A percentile compares a stretch with the other conserved stretches of the same genome.
phyloP scores from a whole-genome alignment of 2,329 filamentous ascomycete species.

The Nigrospora osmanthi region DNA sequence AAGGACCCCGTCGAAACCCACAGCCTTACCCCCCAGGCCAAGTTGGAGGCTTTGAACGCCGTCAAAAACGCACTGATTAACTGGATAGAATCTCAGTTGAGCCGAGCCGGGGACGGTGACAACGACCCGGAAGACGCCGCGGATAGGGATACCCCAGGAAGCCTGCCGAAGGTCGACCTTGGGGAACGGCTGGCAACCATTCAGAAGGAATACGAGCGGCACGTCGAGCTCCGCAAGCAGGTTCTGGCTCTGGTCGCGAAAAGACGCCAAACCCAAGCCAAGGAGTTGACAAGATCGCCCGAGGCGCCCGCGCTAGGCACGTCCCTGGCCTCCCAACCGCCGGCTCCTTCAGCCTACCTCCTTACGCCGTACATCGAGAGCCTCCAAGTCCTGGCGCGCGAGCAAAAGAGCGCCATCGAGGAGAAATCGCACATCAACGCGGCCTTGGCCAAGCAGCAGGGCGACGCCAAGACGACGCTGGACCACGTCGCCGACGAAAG shows the following conservation, averaged over 20 bases:
- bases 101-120: constrained; percentile 36
- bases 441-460: constrained; percentile 40
- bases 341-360: constrained; percentile 29
- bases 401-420: constrained; percentile 48
- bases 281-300: not conserved
- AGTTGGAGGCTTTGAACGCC: constrained; percentile 43
- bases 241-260: constrained; percentile 34
- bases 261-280: constrained; percentile 9
- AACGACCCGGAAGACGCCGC: constrained; percentile 15
- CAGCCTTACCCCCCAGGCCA: constrained; percentile 26
- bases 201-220: constrained; percentile 44
- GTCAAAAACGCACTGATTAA: constrained; percentile 53
- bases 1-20: constrained; percentile 26
- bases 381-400: constrained; percentile 42
- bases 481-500: constrained; percentile 53
- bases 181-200: constrained; percentile 36
- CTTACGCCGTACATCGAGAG: constrained; percentile 49
- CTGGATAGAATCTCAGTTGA: constrained; percentile 58
- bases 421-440: constrained; percentile 51
- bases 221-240: constrained; percentile 39
- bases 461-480: constrained; percentile 41
- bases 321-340: constrained; percentile 1
- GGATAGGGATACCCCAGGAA: constrained; percentile 10
- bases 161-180: constrained; percentile 18
- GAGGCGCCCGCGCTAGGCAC: constrained; percentile 4